Evolutionary conservation across 441 rosid species (phyloP), one percentile per base, ranked within the genome.

Genomic region (Mallotus japonicus): DNA sequence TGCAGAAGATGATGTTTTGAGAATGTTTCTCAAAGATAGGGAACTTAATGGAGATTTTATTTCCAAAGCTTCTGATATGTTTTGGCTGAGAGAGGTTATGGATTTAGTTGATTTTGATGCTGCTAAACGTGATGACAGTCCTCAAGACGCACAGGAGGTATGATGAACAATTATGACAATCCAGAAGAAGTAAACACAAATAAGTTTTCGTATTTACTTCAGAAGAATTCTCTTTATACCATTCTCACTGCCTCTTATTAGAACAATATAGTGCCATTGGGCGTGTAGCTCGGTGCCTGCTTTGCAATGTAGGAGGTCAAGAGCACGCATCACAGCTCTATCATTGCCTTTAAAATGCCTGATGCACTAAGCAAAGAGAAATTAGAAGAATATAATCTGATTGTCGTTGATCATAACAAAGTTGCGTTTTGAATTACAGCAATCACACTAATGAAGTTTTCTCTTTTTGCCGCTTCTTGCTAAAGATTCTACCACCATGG

Each of bases 1-100:
- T 40, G 81, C 81, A 55, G 97, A 87, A 80, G 96, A 88, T 51
- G 97, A 89, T 77, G 88, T 91, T 66, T 51, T 92, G 85, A 84
- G 78, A 70, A 81, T 82, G 78, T 92, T 89, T 82, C 82, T 94
- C 68, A 85, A 83, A 85, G 97, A 94, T 73, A 87, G 97, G 78
- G 83, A 83, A 79, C 57, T 83, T 37, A 92, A 84, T 76, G 99
- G 97, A 65, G 97, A 95, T 80, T 85, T 92, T 72, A 80, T 95
- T 77, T 90, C 97, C 57, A 92, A 77, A 84, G 88, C 85, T 77
- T 88, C 90, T 72, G 99, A 92, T 75, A 75, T 77, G 70, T 81
- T 94, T 58, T 92, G 92, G 97, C 83, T 80, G 65, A 78, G 77
- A 74, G 87, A 77, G 11, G 53, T 80, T 58, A 60, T 69, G 15